Conservation (phyloP, 768 basidiomycete genomes). For the Termitomyces sp. region DNA sequence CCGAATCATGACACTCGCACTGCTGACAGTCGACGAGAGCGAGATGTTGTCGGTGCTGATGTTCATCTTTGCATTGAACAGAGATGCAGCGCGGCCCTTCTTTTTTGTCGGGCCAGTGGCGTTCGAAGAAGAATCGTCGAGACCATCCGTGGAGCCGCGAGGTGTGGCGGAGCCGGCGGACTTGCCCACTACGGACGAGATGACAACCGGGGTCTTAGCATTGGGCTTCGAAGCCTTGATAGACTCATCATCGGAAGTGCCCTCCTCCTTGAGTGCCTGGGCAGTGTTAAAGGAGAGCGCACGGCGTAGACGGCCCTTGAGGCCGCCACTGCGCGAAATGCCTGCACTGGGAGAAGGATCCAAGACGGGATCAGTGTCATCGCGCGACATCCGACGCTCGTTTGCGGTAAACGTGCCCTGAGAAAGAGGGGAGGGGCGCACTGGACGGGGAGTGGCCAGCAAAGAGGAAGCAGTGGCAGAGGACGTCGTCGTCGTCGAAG, state of each 20-base stretch:
- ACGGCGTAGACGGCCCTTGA: constrained; percentile 74
- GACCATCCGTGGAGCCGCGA: constrained; percentile 24
- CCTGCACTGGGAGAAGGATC: constrained; percentile 32
- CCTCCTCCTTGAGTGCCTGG: constrained; percentile 53
- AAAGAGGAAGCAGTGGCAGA: constrained; percentile 26
- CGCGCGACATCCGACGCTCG: constrained; percentile 74
- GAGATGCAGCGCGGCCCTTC: constrained; percentile 60
- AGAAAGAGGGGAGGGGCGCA: constrained; percentile 64
- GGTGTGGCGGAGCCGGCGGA: constrained; percentile 1
- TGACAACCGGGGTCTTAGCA: constrained; percentile 24
- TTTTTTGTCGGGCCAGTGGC: constrained; percentile 58
- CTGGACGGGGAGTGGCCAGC: constrained; percentile 31
- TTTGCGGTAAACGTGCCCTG: constrained; percentile 58
- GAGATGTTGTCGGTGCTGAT: constrained; percentile 94
- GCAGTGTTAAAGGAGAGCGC: constrained; percentile 64
- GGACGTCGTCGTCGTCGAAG: constrained; percentile 30
- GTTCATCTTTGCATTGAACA: constrained; percentile 89
- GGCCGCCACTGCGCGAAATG: constrained; percentile 55
- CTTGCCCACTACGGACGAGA: constrained; percentile 23
- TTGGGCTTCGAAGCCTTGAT: constrained; percentile 38
- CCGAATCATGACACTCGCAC: constrained; percentile 93
- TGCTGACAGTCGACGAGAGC: constrained; percentile 88
- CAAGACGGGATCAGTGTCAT: constrained; percentile 66
- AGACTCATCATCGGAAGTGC: constrained; percentile 37
- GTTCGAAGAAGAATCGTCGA: constrained; percentile 36